Conservation (phyloP, 371 early-diverging fungal species). For the Mucor mucedo region DNA sequence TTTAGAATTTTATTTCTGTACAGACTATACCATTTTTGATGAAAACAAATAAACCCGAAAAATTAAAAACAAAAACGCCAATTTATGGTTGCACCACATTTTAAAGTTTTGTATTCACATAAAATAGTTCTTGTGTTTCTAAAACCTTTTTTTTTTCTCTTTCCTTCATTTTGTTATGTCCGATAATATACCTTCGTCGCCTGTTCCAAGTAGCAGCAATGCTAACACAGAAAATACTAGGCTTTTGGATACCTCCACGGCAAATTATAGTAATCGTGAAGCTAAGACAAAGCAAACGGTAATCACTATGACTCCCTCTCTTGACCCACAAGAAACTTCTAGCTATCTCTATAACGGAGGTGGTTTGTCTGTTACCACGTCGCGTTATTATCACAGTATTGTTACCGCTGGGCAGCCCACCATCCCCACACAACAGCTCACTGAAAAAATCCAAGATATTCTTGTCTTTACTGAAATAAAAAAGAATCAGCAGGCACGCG, state of each 20-base stretch:
- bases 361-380: not conserved
- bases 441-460: constrained; percentile 39
- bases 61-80: not conserved
- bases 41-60: too few relatives aligned
- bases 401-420: constrained; percentile 19
- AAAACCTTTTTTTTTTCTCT: constrained; percentile 1
- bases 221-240: constrained; percentile 23
- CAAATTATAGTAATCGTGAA: constrained; percentile 16
- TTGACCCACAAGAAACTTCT: not conserved
- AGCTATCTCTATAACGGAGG: not conserved
- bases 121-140: not conserved
- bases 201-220: constrained; percentile 15
- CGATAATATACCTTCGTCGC: constrained; percentile 3
- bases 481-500: constrained; percentile 22
- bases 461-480: constrained; percentile 34
- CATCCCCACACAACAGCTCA: constrained; percentile 31
- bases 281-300: constrained; percentile 19
- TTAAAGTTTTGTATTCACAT: not conserved
- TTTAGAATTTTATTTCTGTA: not conserved
- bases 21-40: not conserved
- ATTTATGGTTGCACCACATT: not conserved
- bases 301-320: constrained; percentile 15
- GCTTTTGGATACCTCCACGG: constrained; percentile 19
- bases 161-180: constrained; percentile 1
- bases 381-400: not conserved